Evolutionary conservation across 257 asterid genomes (phyloP), one percentile per base, ranked within the genome.

Genomic region (Gynochthodes officinalis): DNA sequence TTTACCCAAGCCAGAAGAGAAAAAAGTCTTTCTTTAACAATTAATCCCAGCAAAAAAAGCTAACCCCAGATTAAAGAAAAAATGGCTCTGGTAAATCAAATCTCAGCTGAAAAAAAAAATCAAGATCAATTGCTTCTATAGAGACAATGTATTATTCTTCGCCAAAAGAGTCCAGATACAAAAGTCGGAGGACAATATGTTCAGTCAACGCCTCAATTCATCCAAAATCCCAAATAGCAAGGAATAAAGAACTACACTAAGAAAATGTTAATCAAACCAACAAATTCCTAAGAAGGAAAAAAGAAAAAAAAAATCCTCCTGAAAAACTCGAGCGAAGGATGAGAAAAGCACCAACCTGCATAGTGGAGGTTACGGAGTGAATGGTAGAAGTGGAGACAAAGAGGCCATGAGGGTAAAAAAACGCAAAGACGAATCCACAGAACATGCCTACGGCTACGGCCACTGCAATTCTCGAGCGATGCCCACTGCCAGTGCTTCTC

Each of bases 381-480:
- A 73, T 2, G 23, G 52, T 58, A 67, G 78, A 75, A 72, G 80
- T 62, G 33, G 86, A 32, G 76, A 60, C 67, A 18, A 80, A 75
- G 77, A 83, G 67, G 21, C 87, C 88, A 42, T 66, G 54, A 4
- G 95, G 91, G 69, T 64, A 72, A 27, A 83, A 37, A 77, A 84
- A 80, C 59, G 89, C 86, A 64, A 83, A 83, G 64, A 83, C 71
- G 73, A 85, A 79, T 40, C 90, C 92, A 42, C 79, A 10, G 28
- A 79, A 23, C 19, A 85, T 25, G 55, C 95, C 95, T 72, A 75
- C 66, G 46, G 75, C 67, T 54, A 89, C 65, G 27, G 90, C 86
- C 61, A 77, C 82, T 54, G 69, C 78, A 70, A 86, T 83, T 73
- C 72, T 81, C 53, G 86, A 84, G 42, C 75, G 69, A 64, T 58